These are phyloP conservation scores for Ophiostoma angusticollis DNA, from an alignment of 2,329 filamentous ascomycete genomes.

Conservation along the genomic window DNA sequence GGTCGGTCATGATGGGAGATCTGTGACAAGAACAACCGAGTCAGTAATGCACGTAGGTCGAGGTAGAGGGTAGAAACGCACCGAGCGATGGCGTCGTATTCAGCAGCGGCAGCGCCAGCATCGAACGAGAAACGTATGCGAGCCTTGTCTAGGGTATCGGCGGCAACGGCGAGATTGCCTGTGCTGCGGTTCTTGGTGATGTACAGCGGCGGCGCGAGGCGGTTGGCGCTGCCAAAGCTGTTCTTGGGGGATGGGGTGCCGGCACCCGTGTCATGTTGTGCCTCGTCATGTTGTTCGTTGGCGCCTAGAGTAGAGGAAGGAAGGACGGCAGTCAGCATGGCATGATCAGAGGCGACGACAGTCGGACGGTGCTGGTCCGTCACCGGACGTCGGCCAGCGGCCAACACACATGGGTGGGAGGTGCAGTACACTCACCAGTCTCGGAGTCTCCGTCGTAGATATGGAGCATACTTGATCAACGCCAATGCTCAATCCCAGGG, in stretches of 20 bases:
- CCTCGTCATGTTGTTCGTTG: constrained; percentile 25
- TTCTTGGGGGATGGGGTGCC: not conserved
- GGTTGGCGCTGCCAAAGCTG: constrained; percentile 27
- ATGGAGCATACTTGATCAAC: constrained; percentile 31
- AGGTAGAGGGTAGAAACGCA: constrained; percentile 29
- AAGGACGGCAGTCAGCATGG: not conserved
- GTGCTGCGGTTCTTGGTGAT: constrained; percentile 54
- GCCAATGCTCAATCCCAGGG: constrained; percentile 8
- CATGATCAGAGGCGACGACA: too few species aligned
- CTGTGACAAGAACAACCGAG: constrained; percentile 30
- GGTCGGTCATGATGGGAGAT: constrained; percentile 70
- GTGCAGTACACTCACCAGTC: constrained; percentile 22
- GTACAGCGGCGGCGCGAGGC: constrained; percentile 33
- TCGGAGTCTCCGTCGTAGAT: constrained; percentile 29
- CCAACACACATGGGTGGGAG: too few species aligned
- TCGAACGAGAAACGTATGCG: constrained; percentile 68
- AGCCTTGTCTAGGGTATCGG: constrained; percentile 42
- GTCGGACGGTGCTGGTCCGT: too few species aligned
- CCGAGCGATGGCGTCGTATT: constrained; percentile 64
- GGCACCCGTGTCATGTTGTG: constrained; percentile 15
- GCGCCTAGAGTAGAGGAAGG: constrained; percentile 23
- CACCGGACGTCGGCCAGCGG: too few species aligned
- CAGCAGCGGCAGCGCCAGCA: constrained; percentile 44
- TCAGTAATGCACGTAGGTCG: not conserved
- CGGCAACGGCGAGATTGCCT: constrained; percentile 41